Evolutionary conservation across 345 rosid species (phyloP).

Genomic region (Mercurialis annua): DNA sequence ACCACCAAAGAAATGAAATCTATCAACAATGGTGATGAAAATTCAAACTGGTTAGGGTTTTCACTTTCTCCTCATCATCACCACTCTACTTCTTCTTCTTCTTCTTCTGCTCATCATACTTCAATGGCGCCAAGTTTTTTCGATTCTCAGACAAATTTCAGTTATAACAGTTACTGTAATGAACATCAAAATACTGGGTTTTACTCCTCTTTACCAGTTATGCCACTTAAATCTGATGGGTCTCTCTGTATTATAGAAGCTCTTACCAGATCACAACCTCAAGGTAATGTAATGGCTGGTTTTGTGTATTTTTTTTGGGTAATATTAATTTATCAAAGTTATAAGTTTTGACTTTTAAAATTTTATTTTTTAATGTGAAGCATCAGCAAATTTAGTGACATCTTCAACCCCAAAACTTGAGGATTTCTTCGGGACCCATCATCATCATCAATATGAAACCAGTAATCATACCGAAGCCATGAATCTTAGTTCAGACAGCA

Average conservation of each 20-base stretch:
- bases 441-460: constrained; percentile 61
- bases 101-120: constrained; percentile 30
- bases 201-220: constrained; percentile 57
- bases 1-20: constrained; percentile 52
- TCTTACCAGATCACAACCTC: constrained; percentile 64
- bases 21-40: constrained; percentile 45
- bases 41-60: constrained; percentile 64
- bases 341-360: constrained; percentile 10
- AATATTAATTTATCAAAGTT: constrained; percentile 25
- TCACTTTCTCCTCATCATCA: constrained; percentile 67
- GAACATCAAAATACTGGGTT: constrained; percentile 37
- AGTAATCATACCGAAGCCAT: constrained; percentile 61
- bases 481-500: constrained; percentile 74
- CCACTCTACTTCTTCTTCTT: constrained; percentile 15
- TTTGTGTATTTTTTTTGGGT: constrained; percentile 19
- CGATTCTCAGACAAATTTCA: constrained; percentile 34
- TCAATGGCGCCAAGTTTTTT: constrained; percentile 36
- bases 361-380: constrained; percentile 31
- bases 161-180: constrained; percentile 51
- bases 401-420: constrained; percentile 77
- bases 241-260: constrained; percentile 93
- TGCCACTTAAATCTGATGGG: constrained; percentile 95
- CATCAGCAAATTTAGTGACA: constrained; percentile 41
- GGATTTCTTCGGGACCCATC: constrained; percentile 90
- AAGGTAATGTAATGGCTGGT: constrained; percentile 36